Base-by-base conservation (phyloP, 2,329 filamentous ascomycete genomes). In the Aspergillus aculeatinus region DNA sequence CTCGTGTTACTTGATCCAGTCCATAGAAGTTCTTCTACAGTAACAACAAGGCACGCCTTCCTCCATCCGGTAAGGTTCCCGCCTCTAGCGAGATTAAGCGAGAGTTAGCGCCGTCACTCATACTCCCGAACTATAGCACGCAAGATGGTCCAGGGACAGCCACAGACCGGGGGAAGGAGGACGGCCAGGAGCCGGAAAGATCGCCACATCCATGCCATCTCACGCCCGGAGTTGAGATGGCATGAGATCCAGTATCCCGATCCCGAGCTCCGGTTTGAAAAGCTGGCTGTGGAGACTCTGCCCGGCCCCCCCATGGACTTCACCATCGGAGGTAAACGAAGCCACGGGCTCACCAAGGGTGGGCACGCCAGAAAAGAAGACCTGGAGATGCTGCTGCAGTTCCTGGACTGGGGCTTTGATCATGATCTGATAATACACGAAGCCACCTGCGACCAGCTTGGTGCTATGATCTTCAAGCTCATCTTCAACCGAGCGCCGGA, bases 331-430 rank as follows among this genome's bases (percentile, higher is more conserved):
- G 47, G 47, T 0, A 29, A 29, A 29, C 27, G 27, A 27, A 9
- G 42, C 33, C 5, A n/a, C 4, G 21, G 44, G 23, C 10, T 49
- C 9, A 25, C 16, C 9, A 27, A 51, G 49, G 14, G 14, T 31
- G 49, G n/a, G 5, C 5, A 33, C 7, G 49, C n/a, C 25, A n/a
- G 14, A 1, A 25, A 44, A 7, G 2, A 44, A 29, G 35, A 29
- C 2, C 39, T 44, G 2, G 6, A n/a, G 5, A 5, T 19, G 2
- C 10, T 53, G 31, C 23, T 44, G 14, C 57, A 59, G 2, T 64
- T 67, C 33, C 63, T 70, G 56, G 66, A 66, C 27, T 74, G 70
- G 70, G 72, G 72, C 9, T 67, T 73, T 2, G 54, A 67, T 14
- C 21, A 19, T 33, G 19, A 19, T 5, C n/a, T 16, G 23, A 53